Evolutionary conservation across 371 early-diverging fungal species (phyloP), one percentile per base, ranked within the genome.

Genomic region (Apophysomyces trapeziformis): DNA sequence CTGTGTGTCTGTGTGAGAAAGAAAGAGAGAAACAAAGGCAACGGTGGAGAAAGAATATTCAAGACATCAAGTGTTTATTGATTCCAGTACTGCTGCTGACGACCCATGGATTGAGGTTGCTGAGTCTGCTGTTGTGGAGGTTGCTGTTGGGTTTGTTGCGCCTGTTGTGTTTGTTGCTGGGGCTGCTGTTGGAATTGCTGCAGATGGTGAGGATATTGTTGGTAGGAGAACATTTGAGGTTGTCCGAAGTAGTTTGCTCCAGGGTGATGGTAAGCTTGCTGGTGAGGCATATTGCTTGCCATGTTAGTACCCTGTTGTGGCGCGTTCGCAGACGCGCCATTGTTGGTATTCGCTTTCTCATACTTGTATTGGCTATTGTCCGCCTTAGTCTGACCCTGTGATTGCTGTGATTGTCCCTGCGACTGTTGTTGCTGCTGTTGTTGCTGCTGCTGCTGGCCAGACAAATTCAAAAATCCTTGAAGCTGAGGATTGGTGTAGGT

Each of bases 401-500:
- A 21, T 32, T 43, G 61, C 12, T 43, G 61, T 2, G 16, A 26
- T 26, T 50, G 54, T 21, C 21, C 11, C 18, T 47, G 47, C 32
- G 32, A 26, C 60, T 59, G 60, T 41, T 59, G 60, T 43, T 59
- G 60, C 38, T 38, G 38, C 6, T 65, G 70, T 58, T 72, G 75
- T 9, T 62, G 65, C 7, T 61, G 75, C 38, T 72, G 75, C 7
- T 37, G 58, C 46, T 47, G 56, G 41, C 60, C 62, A 41, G 64
- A 56, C 45, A 67, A 45, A 37, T 67, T 66, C 16, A 78, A 58
- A 57, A 78, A 73, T 32, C 71, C 75, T 41, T 75, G 79, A 38
- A 77, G 67, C 47, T 74, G 77, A 39, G 77, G 80, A 32, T 76
- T 63, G 44, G 38, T 43, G 18, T 83, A 82, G 36, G 71, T 66